phyloP scores from a whole-genome alignment of 805 yeast species.

The Wickerhamomyces alni region DNA sequence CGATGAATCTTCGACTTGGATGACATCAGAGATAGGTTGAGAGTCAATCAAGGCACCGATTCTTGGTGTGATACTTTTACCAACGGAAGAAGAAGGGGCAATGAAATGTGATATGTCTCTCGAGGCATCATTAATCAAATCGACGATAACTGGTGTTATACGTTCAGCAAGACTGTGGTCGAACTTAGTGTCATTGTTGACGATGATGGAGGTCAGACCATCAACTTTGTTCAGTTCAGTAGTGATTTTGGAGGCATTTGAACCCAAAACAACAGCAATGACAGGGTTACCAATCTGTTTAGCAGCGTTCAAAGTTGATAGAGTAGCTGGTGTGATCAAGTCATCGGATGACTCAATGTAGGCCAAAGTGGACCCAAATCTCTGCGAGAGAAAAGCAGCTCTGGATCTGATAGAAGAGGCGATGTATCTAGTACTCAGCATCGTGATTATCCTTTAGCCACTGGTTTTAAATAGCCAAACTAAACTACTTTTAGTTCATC shows the following conservation, averaged over 20 bases:
- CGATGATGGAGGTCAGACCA: slow-evolving; percentile 36
- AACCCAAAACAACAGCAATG: slow-evolving; percentile 72
- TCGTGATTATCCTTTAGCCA: not conserved
- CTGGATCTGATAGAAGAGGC: not conserved
- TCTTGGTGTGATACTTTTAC: slow-evolving; percentile 83
- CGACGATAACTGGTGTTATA: slow-evolving; percentile 61
- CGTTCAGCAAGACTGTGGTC: slow-evolving; percentile 77
- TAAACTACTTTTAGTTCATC: no score
- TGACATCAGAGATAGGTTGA: slow-evolving; percentile 85
- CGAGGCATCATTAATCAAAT: slow-evolving; percentile 23
- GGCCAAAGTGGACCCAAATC: slow-evolving; percentile 68
- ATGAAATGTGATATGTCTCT: slow-evolving; percentile 61
- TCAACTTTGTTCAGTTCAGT: slow-evolving; percentile 46
- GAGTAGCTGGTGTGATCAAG: slow-evolving; percentile 56
- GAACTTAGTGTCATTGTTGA: slow-evolving; percentile 52
- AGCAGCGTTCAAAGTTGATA: slow-evolving; percentile 77
- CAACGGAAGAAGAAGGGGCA: slow-evolving; percentile 79
- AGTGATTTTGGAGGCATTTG: slow-evolving; percentile 44
- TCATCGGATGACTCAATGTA: slow-evolving; percentile 59
- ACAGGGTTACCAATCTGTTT: slow-evolving; percentile 67
- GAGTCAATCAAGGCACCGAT: slow-evolving; percentile 77
- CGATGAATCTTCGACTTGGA: slow-evolving; percentile 54
- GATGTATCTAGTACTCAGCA: slow-evolving; percentile 12
- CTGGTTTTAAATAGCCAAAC: no score
- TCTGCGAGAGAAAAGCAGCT: slow-evolving; percentile 13